Percentiles rank a stretch among this genome's conserved stretches.
Evolutionary conservation across 495 filamentous ascomycete species (phyloP).

Genomic region (Neurospora sp.): DNA sequence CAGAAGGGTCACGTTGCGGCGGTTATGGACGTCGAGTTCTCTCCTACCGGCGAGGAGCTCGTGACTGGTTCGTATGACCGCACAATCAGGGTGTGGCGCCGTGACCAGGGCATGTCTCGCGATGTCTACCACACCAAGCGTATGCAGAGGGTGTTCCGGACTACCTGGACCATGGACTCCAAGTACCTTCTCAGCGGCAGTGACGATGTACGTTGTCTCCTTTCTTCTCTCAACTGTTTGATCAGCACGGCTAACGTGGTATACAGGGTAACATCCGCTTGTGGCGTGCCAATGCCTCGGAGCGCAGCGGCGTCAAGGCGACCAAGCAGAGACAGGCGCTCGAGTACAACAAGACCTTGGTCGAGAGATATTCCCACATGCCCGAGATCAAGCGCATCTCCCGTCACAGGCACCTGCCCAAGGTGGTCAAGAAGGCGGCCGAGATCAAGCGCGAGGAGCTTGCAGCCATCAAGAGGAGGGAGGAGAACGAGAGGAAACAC

Average conservation of each 20-base stretch:
- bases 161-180: slow-evolving; percentile 75
- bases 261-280: slow-evolving; percentile 70
- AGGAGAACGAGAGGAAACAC: slow-evolving; percentile 92
- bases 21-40: slow-evolving; percentile 95
- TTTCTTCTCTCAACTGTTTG: not conserved
- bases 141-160: slow-evolving; percentile 82
- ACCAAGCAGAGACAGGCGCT: slow-evolving; percentile 71
- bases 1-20: slow-evolving; percentile 92
- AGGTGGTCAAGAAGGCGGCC: slow-evolving; percentile 91
- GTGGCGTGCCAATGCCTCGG: slow-evolving; percentile 84
- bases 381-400: slow-evolving; percentile 88
- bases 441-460: slow-evolving; percentile 95
- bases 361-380: slow-evolving; percentile 85
- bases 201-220: slow-evolving; percentile 48
- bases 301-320: slow-evolving; percentile 75
- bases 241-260: not conserved
- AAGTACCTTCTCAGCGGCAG: slow-evolving; percentile 78
- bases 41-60: slow-evolving; percentile 87
- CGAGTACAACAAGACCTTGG: slow-evolving; percentile 84
- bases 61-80: slow-evolving; percentile 71
- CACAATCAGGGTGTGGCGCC: slow-evolving; percentile 60
- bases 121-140: slow-evolving; percentile 97
- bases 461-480: slow-evolving; percentile 71
- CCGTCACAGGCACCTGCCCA: slow-evolving; percentile 83
- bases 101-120: slow-evolving; percentile 69